phyloP scores from a whole-genome alignment of 2,329 filamentous ascomycete genomes.

The Podosphaera leucotricha region DNA sequence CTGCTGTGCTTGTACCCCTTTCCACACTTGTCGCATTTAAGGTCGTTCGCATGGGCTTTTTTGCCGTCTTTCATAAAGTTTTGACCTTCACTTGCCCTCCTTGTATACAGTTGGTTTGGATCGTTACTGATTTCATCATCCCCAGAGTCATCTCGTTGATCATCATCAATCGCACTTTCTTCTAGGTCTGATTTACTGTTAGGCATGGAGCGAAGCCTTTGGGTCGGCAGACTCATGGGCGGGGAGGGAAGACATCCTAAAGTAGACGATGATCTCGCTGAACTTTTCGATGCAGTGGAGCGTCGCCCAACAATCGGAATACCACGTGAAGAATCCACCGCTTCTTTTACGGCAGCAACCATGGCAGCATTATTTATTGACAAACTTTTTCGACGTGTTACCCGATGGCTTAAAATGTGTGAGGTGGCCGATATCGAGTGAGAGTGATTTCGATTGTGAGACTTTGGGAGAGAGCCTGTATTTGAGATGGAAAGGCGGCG shows the following conservation, averaged over 20 bases:
- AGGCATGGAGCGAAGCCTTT: constrained; percentile 22
- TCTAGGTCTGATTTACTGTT: constrained; percentile 26
- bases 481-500: constrained; percentile 34
- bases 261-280: constrained; percentile 27
- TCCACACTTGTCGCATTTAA: constrained; percentile 92
- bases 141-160: constrained; percentile 34
- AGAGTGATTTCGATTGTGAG: constrained; percentile 40
- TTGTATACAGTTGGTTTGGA: constrained; percentile 25
- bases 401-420: constrained; percentile 60
- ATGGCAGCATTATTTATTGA: constrained; percentile 50
- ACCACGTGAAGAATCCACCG: constrained; percentile 30
- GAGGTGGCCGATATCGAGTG: constrained; percentile 58
- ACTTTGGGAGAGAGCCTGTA: constrained; percentile 30
- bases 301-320: constrained; percentile 39
- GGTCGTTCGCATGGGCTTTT: constrained; percentile 59
- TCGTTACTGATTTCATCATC: constrained; percentile 17
- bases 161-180: constrained; percentile 48
- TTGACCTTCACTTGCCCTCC: constrained; percentile 66
- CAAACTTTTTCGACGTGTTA: constrained; percentile 86
- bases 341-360: constrained; percentile 47
- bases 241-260: constrained; percentile 37
- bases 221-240: constrained; percentile 42
- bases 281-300: constrained; percentile 43
- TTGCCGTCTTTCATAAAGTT: constrained; percentile 55
- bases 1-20: constrained; percentile 99